Evolutionary conservation across 2,329 filamentous ascomycete genomes (phyloP).

Genomic region (Tolypocladium paradoxum): DNA sequence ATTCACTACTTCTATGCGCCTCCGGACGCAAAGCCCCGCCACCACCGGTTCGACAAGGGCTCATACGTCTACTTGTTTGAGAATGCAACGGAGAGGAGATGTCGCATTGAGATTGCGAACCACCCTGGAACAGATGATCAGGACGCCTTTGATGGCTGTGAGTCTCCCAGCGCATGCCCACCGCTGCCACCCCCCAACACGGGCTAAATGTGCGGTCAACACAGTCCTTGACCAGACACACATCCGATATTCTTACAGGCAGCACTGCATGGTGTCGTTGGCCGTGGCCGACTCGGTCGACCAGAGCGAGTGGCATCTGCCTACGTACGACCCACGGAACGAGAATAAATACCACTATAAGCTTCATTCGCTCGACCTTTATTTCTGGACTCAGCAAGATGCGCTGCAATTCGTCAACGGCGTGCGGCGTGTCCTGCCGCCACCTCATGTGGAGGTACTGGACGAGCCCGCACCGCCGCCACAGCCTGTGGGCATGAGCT

Average conservation of each 20-base stretch:
- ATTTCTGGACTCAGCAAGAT: conserved; percentile 69
- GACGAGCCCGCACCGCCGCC: conserved; percentile 49
- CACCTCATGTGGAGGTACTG: conserved; percentile 48
- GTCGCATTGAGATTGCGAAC: conserved; percentile 68
- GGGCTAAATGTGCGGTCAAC: conserved; percentile 4
- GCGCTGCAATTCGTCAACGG: conserved; percentile 60
- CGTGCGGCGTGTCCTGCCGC: conserved; percentile 52
- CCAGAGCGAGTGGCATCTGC: conserved; percentile 62
- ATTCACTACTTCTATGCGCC: conserved; percentile 69
- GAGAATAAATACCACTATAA: conserved; percentile 72
- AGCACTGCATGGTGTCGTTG: conserved; percentile 60
- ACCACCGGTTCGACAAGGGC: conserved; percentile 70
- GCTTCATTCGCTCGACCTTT: conserved; percentile 64
- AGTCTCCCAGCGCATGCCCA: conserved; percentile 19
- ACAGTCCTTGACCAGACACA: conserved; percentile 55
- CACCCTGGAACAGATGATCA: conserved; percentile 63
- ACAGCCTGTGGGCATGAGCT: conserved; percentile 43
- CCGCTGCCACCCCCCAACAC: conserved; percentile 3
- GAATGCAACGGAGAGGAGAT: conserved; percentile 54
- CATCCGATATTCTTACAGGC: conserved; percentile 62
- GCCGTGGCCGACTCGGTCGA: conserved; percentile 45
- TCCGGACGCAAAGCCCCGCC: conserved; percentile 55
- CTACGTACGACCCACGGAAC: conserved; percentile 60
- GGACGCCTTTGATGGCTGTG: conserved; percentile 69
- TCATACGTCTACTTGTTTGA: conserved; percentile 76